Evolutionary conservation across 208 protist species (phyloP).

Genomic region (Strigomonas culicis): DNA sequence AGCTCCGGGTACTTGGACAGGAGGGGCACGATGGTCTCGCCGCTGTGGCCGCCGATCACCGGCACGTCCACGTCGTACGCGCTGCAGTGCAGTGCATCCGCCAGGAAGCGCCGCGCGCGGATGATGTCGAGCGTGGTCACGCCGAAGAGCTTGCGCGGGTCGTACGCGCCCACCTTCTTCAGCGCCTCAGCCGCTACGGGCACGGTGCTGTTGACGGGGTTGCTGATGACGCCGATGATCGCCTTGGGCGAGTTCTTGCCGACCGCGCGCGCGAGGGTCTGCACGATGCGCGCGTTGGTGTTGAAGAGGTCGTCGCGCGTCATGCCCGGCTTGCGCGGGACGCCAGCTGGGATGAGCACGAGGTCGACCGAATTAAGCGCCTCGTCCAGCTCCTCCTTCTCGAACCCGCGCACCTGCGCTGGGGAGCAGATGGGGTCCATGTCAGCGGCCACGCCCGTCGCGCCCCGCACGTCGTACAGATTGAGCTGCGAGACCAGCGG

Average conservation of each 20-base stretch:
- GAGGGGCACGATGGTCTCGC: slow-evolving; percentile 93
- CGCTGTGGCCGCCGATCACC: slow-evolving; percentile 96
- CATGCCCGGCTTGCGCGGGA: slow-evolving; percentile 97
- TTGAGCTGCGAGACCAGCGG: slow-evolving; percentile 66
- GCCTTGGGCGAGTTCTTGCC: slow-evolving; percentile 86
- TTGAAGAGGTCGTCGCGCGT: slow-evolving; percentile 97
- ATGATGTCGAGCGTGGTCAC: slow-evolving; percentile 92
- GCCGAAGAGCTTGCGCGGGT: slow-evolving; percentile 85
- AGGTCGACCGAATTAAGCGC: slow-evolving; percentile 81
- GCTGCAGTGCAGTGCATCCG: slow-evolving; percentile 65
- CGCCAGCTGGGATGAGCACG: slow-evolving; percentile 93
- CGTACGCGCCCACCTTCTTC: slow-evolving; percentile 89
- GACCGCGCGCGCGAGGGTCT: slow-evolving; percentile 83
- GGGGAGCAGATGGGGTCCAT: slow-evolving; percentile 83
- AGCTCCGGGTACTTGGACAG: slow-evolving; percentile 74
- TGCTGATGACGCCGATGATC: slow-evolving; percentile 92
- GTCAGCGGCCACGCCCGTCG: slow-evolving; percentile 81
- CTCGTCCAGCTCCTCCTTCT: slow-evolving; percentile 57
- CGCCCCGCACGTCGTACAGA: slow-evolving; percentile 89
- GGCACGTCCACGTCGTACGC: slow-evolving; percentile 66
- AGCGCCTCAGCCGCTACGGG: slow-evolving; percentile 91
- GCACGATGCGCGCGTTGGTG: slow-evolving; percentile 93
- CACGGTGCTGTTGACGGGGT: slow-evolving; percentile 97
- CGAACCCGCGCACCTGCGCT: slow-evolving; percentile 71
- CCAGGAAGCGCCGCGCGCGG: slow-evolving; percentile 52